These are phyloP conservation scores for Ailanthus altissimus DNA, from an alignment of 345 rosid species.

Conservation along the genomic window DNA sequence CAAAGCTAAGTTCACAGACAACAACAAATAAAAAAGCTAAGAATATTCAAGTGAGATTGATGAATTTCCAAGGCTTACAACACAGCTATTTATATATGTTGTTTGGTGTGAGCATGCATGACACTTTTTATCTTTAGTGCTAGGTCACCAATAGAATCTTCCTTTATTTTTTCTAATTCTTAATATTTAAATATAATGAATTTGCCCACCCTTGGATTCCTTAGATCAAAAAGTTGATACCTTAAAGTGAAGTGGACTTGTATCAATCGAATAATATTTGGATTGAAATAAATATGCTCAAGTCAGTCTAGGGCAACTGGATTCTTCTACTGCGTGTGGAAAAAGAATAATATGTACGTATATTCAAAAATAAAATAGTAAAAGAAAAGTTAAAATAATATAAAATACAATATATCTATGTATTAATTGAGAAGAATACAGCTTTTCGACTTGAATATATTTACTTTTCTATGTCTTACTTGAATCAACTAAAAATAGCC, in stretches of 20 bases:
- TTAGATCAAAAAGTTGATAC: conserved; percentile 8
- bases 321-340: too few relatives aligned
- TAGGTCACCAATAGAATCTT: conserved; percentile 22
- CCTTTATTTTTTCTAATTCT: background rate
- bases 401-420: too few relatives aligned
- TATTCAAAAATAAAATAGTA: background rate
- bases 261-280: too few relatives aligned
- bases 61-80: background rate
- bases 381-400: too few relatives aligned
- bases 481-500: too few relatives aligned
- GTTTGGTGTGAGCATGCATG: background rate
- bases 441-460: too few relatives aligned
- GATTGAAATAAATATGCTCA: too few relatives aligned
- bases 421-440: too few relatives aligned
- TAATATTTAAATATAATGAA: too few relatives aligned
- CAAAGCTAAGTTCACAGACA: background rate
- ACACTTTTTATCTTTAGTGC: background rate
- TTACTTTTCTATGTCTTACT: too few relatives aligned
- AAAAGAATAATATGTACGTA: too few relatives aligned
- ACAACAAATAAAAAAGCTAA: background rate
- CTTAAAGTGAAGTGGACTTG: conserved; percentile 21
- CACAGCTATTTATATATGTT: conserved; percentile 12
- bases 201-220: background rate
- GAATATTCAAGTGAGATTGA: conserved; percentile 8
- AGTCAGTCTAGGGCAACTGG: background rate